These are phyloP conservation scores for Parmales sp. DNA, from an alignment of 108 stramenopile genomes.

Conservation along the genomic window DNA sequence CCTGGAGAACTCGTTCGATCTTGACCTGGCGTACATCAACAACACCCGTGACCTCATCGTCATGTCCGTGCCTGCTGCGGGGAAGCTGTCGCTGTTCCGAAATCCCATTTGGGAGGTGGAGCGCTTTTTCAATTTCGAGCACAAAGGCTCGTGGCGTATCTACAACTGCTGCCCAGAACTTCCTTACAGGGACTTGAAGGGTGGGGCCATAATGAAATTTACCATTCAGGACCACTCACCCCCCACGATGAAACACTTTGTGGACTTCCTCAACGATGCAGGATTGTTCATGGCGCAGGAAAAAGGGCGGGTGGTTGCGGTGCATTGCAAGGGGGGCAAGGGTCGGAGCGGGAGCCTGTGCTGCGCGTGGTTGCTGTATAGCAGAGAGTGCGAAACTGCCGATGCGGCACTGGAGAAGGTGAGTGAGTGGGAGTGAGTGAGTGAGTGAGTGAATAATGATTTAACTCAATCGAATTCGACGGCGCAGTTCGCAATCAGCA, in stretches of 20 bases:
- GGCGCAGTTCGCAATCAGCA: background rate
- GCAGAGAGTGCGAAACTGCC: constrained; percentile 3
- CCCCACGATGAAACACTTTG: background rate
- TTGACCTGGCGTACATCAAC: constrained; percentile 2
- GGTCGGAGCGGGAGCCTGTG: background rate
- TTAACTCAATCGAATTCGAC: background rate
- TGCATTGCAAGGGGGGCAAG: constrained; percentile 7
- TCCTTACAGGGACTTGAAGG: background rate
- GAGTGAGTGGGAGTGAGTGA: no score
- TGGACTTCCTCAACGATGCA: background rate
- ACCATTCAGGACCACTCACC: constrained; percentile 1
- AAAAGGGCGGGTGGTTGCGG: background rate
- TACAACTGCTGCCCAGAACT: constrained; percentile 8
- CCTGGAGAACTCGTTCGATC: constrained; percentile 1
- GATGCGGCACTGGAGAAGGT: background rate
- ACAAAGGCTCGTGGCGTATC: background rate
- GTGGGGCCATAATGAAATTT: background rate
- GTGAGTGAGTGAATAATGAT: background rate
- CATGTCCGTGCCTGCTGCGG: background rate
- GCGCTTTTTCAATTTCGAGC: constrained; percentile 1
- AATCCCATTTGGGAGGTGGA: constrained; percentile 9
- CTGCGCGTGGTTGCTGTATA: constrained; percentile 1
- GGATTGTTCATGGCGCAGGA: background rate
- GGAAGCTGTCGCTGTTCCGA: constrained; percentile 5
- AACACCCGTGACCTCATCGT: background rate